A percentile compares a stretch with the other conserved stretches of the same genome.
Conservation (phyloP, 305 asterid genomes). For the Vinca major region DNA sequence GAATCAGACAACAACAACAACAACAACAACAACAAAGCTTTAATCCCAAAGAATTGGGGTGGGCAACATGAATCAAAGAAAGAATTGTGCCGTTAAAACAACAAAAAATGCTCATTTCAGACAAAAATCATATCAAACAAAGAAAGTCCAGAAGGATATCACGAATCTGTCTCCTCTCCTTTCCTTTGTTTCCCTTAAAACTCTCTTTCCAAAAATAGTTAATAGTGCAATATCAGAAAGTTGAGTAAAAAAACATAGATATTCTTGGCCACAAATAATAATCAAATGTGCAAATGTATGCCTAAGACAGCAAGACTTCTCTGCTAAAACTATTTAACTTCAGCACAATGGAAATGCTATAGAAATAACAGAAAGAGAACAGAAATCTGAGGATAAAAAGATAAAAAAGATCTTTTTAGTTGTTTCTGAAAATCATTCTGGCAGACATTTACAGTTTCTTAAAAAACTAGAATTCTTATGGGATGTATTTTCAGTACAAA, state of each 20-base stretch:
- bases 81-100: too few relatives aligned
- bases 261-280: background rate
- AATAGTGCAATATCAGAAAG: background rate
- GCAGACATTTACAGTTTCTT: background rate
- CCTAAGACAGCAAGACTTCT: background rate
- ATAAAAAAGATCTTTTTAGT: background rate
- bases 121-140: too few relatives aligned
- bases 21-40: background rate
- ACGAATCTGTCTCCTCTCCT: background rate
- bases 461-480: background rate
- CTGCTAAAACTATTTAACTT: background rate
- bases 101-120: too few relatives aligned
- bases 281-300: background rate
- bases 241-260: background rate
- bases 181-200: background rate
- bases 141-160: too few relatives aligned
- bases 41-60: too few relatives aligned
- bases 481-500: background rate
- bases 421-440: background rate
- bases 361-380: background rate
- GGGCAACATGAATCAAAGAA: too few relatives aligned
- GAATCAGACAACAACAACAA: conserved; percentile 13
- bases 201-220: background rate
- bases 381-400: background rate
- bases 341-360: background rate